Evolutionary conservation across 2,329 filamentous ascomycete species (phyloP).

Genomic region (Microsporum ferrugineum): DNA sequence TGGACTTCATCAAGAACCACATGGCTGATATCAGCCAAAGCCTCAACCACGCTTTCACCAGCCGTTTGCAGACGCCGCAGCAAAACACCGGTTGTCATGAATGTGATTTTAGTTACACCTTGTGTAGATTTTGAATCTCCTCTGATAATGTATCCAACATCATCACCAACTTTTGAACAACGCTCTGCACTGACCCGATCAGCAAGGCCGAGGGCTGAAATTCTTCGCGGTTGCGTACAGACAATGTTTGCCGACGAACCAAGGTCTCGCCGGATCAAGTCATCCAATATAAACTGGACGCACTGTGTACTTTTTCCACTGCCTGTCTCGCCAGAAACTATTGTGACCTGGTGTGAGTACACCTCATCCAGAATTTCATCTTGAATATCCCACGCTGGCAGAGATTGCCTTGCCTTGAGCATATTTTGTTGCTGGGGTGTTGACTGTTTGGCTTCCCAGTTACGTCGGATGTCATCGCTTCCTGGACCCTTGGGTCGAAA

Average conservation of each 20-base stretch:
- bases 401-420: slow-evolving; percentile 56
- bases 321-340: slow-evolving; percentile 93
- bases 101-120: slow-evolving; percentile 74
- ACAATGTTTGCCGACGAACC: slow-evolving; percentile 78
- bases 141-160: slow-evolving; percentile 84
- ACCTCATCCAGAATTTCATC: slow-evolving; percentile 68
- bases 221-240: slow-evolving; percentile 88
- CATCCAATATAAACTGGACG: slow-evolving; percentile 89
- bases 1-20: slow-evolving; percentile 95
- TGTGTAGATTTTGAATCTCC: slow-evolving; percentile 69
- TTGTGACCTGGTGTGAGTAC: slow-evolving; percentile 70
- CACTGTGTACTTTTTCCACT: slow-evolving; percentile 96
- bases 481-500: slow-evolving; percentile 47
- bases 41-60: slow-evolving; percentile 66
- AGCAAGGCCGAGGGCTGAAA: slow-evolving; percentile 84
- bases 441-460: slow-evolving; percentile 60
- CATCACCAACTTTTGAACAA: slow-evolving; percentile 66
- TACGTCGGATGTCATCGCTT: slow-evolving; percentile 46
- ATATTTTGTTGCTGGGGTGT: slow-evolving; percentile 60
- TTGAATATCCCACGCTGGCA: slow-evolving; percentile 81
- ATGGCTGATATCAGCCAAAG: slow-evolving; percentile 82
- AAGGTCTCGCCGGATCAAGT: slow-evolving; percentile 64
- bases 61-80: slow-evolving; percentile 84
- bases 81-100: slow-evolving; percentile 90
- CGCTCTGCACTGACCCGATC: slow-evolving; percentile 91